These are phyloP conservation scores for Sophora flavescens DNA, from an alignment of 306 rosid genomes.

Conservation along the genomic window DNA sequence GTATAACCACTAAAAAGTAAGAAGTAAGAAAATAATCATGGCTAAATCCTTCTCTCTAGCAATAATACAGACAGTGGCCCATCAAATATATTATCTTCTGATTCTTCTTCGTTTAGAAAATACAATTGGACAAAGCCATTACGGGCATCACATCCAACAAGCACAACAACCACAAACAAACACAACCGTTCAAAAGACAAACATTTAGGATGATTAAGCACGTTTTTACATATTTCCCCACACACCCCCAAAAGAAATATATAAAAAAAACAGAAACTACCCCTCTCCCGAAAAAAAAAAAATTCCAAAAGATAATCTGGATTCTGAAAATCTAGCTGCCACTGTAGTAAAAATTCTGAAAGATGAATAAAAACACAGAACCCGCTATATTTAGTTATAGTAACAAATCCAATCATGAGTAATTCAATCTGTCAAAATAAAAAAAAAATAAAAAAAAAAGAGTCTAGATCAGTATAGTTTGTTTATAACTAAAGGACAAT, in stretches of 20 bases:
- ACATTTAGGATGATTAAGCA: background rate
- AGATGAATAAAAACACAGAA: background rate
- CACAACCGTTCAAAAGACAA: background rate
- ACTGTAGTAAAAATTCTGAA: background rate
- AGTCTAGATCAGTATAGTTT: background rate
- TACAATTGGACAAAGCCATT: background rate
- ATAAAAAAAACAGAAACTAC: background rate
- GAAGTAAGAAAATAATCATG: conserved; percentile 22
- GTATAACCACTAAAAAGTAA: conserved; percentile 77
- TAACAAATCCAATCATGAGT: background rate
- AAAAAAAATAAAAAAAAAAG: background rate
- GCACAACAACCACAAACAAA: background rate
- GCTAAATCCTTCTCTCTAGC: conserved; percentile 2
- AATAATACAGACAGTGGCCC: conserved; percentile 1
- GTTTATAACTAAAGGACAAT: background rate
- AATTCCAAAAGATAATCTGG: background rate
- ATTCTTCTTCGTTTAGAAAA: background rate
- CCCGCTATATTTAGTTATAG: background rate
- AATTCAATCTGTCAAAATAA: conserved; percentile 1
- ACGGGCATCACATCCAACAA: conserved; percentile 25
- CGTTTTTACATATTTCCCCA: background rate
- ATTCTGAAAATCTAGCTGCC: background rate
- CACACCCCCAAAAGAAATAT: background rate
- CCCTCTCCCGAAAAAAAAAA: background rate
- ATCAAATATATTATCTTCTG: background rate